Base-by-base conservation (phyloP, 2,329 filamentous ascomycete genomes). In the Pestalotiopsis sp. region DNA sequence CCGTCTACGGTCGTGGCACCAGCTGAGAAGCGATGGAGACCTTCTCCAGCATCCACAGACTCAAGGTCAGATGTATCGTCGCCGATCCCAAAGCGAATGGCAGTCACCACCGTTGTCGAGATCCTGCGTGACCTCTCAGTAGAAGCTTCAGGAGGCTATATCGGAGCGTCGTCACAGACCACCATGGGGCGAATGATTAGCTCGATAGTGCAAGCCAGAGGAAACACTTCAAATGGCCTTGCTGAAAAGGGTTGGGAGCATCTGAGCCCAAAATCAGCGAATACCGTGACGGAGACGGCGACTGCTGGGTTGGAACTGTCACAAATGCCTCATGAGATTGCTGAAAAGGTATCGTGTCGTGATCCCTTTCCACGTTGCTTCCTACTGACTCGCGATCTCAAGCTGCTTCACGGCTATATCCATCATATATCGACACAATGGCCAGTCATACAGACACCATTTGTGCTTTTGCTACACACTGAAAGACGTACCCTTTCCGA, bases 361-460 rank as follows among this genome's bases (percentile, higher is more conserved):
- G 13, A 12, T 6, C 27, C 14, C 20, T 17, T 17, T 59, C 9
- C 14, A 36, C 12, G 57, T 27, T 27, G 12, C 9, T 6, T 59
- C 27, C 4, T 4, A 59, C 57, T 59, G 2, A 59, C 25, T 36
- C 57, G 4, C 57, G 6, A 3, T 3, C 17, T 52, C 14, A 7
- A 71, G 56, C 69, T 77, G 14, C 69, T 75, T 13, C 56, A 71
- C 12, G 72, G 73, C 23, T 77, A 76, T 62, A 66, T 76, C 12
- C 70, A 71, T 61, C 71, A 76, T 59, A 74, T 76, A 23, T 73
- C 74, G 25, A 76, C 75, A 7, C 20, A 73, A 31, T 77, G 72
- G 69, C 74, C 75, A 11, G 65, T 75, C 14, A 57, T 77, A 14
- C 74, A 75, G 56, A 73, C 74, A 0, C 62, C 69, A 1, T 72